These are phyloP conservation scores for Phytopythium delawarense DNA, from an alignment of 352 stramenopile genomes.

Conservation along the genomic window DNA sequence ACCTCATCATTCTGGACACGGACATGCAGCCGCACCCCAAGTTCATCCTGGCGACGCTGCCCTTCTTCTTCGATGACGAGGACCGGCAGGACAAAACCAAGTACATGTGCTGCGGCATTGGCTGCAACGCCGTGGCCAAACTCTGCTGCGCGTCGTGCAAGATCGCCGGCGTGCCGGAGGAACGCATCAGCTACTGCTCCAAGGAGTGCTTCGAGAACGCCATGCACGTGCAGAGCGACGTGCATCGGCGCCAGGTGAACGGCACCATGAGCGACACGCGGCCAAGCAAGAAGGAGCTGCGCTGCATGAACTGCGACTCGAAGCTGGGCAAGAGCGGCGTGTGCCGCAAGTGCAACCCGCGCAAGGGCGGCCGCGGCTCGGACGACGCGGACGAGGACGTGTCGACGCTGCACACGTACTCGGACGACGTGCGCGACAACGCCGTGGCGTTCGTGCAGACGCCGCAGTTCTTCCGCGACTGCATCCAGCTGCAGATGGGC, in stretches of 20 bases:
- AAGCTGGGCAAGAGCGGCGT: constrained; percentile 72
- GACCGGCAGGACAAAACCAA: constrained; percentile 78
- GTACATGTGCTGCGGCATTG: constrained; percentile 66
- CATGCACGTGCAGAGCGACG: constrained; percentile 67
- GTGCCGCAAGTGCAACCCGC: constrained; percentile 72
- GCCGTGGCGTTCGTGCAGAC: constrained; percentile 79
- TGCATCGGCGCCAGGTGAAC: constrained; percentile 83
- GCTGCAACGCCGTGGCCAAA: constrained; percentile 77
- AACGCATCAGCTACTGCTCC: constrained; percentile 84
- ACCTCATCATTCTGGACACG: constrained; percentile 50
- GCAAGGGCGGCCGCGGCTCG: constrained; percentile 55
- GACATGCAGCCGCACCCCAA: constrained; percentile 87
- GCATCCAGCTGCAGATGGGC: constrained; percentile 76
- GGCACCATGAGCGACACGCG: constrained; percentile 71
- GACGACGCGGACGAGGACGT: constrained; percentile 54
- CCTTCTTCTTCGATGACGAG: constrained; percentile 87
- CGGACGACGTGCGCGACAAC: constrained; percentile 77
- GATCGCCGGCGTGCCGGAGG: constrained; percentile 77
- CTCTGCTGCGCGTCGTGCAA: constrained; percentile 86
- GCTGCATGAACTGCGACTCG: constrained; percentile 65
- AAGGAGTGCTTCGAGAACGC: constrained; percentile 86
- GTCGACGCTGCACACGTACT: constrained; percentile 69
- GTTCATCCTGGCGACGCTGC: constrained; percentile 74
- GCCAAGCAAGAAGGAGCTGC: constrained; percentile 63
- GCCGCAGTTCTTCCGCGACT: constrained; percentile 83